A percentile compares a stretch with the other conserved stretches of the same genome.
These are phyloP conservation scores for Plenodomus tracheiphilus DNA, from an alignment of 2,329 filamentous ascomycete genomes.

Conservation along the genomic window DNA sequence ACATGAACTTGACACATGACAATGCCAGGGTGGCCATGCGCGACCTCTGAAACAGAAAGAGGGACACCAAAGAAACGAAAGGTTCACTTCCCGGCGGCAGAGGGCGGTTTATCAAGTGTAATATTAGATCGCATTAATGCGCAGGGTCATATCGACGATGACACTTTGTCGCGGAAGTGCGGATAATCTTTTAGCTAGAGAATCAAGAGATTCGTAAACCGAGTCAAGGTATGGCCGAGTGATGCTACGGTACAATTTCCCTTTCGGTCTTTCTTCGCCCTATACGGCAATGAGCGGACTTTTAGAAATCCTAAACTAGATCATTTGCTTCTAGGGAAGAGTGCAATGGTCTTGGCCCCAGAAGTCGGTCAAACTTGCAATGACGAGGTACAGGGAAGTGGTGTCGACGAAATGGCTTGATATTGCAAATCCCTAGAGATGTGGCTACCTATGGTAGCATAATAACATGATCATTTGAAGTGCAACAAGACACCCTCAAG, in stretches of 20 bases:
- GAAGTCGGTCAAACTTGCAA: background rate
- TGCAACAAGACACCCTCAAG: no score
- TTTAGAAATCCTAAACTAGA: background rate
- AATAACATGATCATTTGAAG: no score
- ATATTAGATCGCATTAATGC: background rate
- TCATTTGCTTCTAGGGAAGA: background rate
- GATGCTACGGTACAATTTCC: background rate
- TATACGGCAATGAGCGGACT: background rate
- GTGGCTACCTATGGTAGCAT: no score
- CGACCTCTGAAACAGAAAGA: background rate
- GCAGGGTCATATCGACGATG: background rate
- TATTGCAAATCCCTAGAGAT: no score
- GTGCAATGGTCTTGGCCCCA: background rate
- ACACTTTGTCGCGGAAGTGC: background rate
- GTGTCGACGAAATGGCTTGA: no score
- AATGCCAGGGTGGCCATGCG: background rate
- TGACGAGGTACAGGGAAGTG: no score
- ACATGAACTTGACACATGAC: background rate
- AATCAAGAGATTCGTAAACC: background rate
- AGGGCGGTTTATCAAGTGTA: background rate
- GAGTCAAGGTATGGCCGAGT: background rate
- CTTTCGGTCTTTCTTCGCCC: background rate
- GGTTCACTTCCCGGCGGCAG: background rate
- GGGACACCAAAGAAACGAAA: background rate
- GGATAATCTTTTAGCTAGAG: background rate